phyloP scores from a whole-genome alignment of 2,329 filamentous ascomycete species.

The Coniochaeta sp. region DNA sequence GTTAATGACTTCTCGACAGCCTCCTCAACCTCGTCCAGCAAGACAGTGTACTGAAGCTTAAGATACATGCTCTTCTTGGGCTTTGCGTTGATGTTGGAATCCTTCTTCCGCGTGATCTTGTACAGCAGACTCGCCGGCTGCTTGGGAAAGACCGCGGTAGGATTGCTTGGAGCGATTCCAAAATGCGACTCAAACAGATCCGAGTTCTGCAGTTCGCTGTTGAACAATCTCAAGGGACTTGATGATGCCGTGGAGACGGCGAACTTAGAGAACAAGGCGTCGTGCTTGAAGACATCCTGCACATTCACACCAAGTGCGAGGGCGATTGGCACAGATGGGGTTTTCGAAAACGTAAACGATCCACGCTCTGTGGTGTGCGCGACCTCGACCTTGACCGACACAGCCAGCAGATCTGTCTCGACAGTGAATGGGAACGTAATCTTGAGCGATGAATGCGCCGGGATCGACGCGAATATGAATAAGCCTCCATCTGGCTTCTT shows the following conservation, averaged over 20 bases:
- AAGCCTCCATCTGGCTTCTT: slow-evolving; percentile 47
- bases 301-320: slow-evolving; percentile 91
- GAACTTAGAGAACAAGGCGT: slow-evolving; percentile 78
- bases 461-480: slow-evolving; percentile 43
- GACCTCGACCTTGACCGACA: slow-evolving; percentile 71
- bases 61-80: slow-evolving; percentile 52
- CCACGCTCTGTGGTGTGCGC: slow-evolving; percentile 63
- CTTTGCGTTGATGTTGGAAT: slow-evolving; percentile 22
- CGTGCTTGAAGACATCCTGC: slow-evolving; percentile 87
- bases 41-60: slow-evolving; percentile 65
- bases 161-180: slow-evolving; percentile 42
- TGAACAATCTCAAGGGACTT: slow-evolving; percentile 67
- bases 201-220: slow-evolving; percentile 63
- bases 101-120: slow-evolving; percentile 57
- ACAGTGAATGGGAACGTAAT: slow-evolving; percentile 76
- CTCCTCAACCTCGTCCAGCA: slow-evolving; percentile 65
- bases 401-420: slow-evolving; percentile 65
- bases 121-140: slow-evolving; percentile 79
- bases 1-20: slow-evolving; percentile 37
- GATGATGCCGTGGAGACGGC: slow-evolving; percentile 76
- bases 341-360: slow-evolving; percentile 56
- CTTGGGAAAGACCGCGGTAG: slow-evolving; percentile 65
- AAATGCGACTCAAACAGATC: slow-evolving; percentile 61
- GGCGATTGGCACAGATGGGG: slow-evolving; percentile 60
- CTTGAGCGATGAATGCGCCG: slow-evolving; percentile 37